A percentile compares a stretch with the other conserved stretches of the same genome.
phyloP scores from a whole-genome alignment of 257 asterid species.

The Phtheirospermum japonicum region DNA sequence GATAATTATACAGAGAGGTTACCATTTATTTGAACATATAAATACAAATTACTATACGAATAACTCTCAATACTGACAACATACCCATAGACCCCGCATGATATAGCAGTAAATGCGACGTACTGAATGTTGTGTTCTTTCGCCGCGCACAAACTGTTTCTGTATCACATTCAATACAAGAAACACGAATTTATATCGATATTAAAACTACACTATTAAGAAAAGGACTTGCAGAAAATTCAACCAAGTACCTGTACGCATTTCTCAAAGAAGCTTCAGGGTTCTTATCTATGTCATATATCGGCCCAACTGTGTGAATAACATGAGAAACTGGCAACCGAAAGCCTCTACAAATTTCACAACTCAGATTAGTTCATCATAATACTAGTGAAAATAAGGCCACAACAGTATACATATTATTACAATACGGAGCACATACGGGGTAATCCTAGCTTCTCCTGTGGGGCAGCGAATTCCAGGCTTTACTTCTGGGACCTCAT shows the following conservation, averaged over 20 bases:
- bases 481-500: constrained; percentile 68
- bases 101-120: constrained; percentile 89
- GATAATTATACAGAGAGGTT: neutral
- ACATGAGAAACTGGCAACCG: constrained; percentile 91
- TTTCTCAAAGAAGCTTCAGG: constrained; percentile 64
- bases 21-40: neutral
- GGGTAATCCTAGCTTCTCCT: constrained; percentile 98
- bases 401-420: neutral
- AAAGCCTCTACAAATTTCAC: constrained; percentile 63
- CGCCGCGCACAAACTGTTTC: constrained; percentile 78
- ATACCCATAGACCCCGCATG: constrained; percentile 88
- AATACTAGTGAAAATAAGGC: constrained; percentile 14
- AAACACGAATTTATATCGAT: constrained; percentile 18
- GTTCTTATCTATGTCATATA: constrained; percentile 53
- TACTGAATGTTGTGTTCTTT: constrained; percentile 71
- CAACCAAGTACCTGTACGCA: constrained; percentile 66
- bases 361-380: constrained; percentile 27
- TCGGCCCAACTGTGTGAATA: constrained; percentile 94
- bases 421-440: constrained; percentile 39
- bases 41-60: neutral
- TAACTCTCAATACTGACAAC: constrained; percentile 6
- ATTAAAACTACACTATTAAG: neutral
- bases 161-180: constrained; percentile 37
- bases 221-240: constrained; percentile 7
- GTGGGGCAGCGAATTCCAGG: constrained; percentile 93